Evolutionary conservation across 1,284 basidiomycete species (phyloP), one percentile per base, ranked within the genome.

Genomic region (Puccinia horiana): DNA sequence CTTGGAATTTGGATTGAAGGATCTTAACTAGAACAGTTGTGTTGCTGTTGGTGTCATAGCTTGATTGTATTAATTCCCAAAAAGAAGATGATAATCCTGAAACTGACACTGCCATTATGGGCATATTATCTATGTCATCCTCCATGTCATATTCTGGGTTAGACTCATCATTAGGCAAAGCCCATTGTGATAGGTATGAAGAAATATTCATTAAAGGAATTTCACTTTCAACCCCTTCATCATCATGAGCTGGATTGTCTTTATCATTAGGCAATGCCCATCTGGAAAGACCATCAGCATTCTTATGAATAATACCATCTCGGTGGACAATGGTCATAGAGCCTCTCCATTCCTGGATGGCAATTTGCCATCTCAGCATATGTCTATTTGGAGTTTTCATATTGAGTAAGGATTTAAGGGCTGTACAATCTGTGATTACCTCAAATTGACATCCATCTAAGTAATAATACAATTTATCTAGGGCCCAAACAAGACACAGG

Each of bases 211-310:
- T 63, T 29, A 63, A 29, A 8, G 58, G 26, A 29, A 63, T 63
- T 9, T 63, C 9, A 8, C 35, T 63, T 6, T 8, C 58, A 29
- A 29, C 20, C 8, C 20, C 58, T 9, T 63, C 58, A 29, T 26
- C 26, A 35, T 63, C 67, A 32, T 42, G 32, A 37, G 67, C 67
- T 32, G 67, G 67, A 70, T 70, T 37, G 32, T 8, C 8, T 70
- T 11, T 8, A 37, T 70, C 37, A 40, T 70, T 70, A 5, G 67
- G 67, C 42, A 70, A 37, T 5, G 67, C 16, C 67, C 32, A 37
- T 40, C 67, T 70, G 35, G 32, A 37, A 5, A 70, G 67, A 5
- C 35, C 67, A 70, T 70, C 67, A 37, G 67, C 67, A 37, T 70
- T n/a, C 18, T 70, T 70, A 37, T 70, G 67, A 20, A 70, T 18